These are phyloP conservation scores for Tetradesmus obliquus DNA, from an alignment of 139 green algal species.

Conservation along the genomic window DNA sequence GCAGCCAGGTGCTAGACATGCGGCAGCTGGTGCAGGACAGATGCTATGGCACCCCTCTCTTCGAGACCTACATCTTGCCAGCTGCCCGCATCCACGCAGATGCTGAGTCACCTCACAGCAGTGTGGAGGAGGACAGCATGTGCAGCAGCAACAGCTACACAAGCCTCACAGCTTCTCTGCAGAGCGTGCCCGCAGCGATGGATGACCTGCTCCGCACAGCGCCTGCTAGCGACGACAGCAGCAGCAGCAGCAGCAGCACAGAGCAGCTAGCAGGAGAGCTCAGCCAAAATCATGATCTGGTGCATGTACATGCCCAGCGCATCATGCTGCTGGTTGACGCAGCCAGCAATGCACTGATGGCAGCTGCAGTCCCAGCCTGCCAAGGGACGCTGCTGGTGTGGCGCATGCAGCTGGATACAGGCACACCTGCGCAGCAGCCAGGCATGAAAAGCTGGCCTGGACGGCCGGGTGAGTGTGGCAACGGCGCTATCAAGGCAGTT, in stretches of 20 bases:
- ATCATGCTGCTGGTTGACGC: conserved; percentile 23
- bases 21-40: background rate
- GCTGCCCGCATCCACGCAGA: background rate
- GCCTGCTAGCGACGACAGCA: background rate
- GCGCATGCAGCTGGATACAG: background rate
- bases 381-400: background rate
- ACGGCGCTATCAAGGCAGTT: background rate
- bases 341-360: background rate
- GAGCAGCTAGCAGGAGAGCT: no score
- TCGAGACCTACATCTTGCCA: conserved; percentile 15
- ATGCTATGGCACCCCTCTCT: conserved; percentile 3
- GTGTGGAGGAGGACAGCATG: background rate
- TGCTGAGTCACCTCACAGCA: background rate
- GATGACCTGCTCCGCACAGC: conserved; percentile 5
- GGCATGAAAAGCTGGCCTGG: background rate
- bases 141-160: conserved; percentile 14
- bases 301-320: background rate
- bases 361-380: background rate
- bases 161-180: background rate
- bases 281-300: no score
- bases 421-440: background rate
- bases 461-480: background rate
- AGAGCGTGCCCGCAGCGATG: conserved; percentile 22
- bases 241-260: background rate
- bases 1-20: conserved; percentile 16